Percentiles rank a stretch among this genome's conserved stretches.
phyloP scores from a whole-genome alignment of 768 basidiomycete species.

The Rubroboletus pulcherrimus region DNA sequence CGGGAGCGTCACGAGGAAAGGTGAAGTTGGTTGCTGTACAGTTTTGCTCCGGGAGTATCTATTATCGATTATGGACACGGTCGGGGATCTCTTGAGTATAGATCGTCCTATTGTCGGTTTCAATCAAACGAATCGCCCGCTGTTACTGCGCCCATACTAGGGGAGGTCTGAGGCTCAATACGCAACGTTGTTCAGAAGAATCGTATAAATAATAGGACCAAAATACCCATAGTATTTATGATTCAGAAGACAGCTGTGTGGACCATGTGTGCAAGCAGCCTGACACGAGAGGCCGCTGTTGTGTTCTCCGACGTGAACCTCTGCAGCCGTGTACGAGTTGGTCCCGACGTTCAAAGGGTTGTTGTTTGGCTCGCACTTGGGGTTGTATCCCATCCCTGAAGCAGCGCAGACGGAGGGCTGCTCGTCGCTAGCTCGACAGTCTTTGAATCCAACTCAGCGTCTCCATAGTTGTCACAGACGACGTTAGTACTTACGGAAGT shows the following conservation, averaged over 20 bases:
- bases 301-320: not conserved
- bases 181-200: not conserved
- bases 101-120: not conserved
- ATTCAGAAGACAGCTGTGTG: not conserved
- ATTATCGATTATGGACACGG: not conserved
- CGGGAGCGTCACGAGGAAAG: too few species aligned
- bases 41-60: too few species aligned
- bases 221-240: not conserved
- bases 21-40: too few species aligned
- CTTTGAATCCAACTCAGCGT: not conserved
- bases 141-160: not conserved
- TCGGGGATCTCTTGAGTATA: not conserved
- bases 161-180: not conserved
- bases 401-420: not conserved
- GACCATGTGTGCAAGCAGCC: not conserved
- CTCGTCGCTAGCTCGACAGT: not conserved
- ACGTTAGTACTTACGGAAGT: not conserved
- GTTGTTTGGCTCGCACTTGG: not conserved
- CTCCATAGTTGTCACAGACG: not conserved
- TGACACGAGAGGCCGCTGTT: not conserved
- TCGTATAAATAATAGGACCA: not conserved
- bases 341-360: not conserved
- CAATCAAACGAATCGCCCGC: not conserved
- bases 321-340: not conserved
- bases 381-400: not conserved